Evolutionary conservation across 2,329 filamentous ascomycete genomes (phyloP).

Genomic region (Blastomyces parvus): DNA sequence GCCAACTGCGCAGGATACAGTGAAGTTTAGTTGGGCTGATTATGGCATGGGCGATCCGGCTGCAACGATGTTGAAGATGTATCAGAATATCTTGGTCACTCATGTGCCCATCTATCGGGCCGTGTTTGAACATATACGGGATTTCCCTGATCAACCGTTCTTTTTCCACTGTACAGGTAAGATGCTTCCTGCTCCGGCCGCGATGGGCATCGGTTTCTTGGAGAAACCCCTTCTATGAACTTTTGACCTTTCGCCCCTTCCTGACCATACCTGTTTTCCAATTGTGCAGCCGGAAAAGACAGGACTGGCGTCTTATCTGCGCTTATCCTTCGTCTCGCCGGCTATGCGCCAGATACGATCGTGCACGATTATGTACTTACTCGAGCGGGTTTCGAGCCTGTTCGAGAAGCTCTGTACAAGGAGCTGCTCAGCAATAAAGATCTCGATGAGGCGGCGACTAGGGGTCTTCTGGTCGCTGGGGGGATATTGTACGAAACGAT

Average conservation of each 20-base stretch:
- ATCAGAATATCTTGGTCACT: conserved; percentile 57
- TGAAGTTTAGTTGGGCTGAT: conserved; percentile 44
- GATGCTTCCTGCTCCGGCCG: background rate
- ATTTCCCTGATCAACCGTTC: conserved; percentile 39
- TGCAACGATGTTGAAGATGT: conserved; percentile 52
- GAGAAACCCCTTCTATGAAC: background rate
- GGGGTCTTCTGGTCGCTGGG: conserved; percentile 26
- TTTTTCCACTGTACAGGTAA: conserved; percentile 61
- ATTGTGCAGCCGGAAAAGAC: conserved; percentile 51
- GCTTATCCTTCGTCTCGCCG: conserved; percentile 54
- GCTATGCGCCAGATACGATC: conserved; percentile 53
- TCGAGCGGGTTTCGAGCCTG: conserved; percentile 30
- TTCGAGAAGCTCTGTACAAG: conserved; percentile 43
- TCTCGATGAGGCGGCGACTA: conserved; percentile 32
- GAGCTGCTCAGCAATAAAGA: conserved; percentile 38
- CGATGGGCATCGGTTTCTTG: background rate
- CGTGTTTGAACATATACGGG: conserved; percentile 51
- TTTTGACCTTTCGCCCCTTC: background rate
- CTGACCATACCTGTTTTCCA: background rate
- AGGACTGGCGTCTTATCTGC: conserved; percentile 62
- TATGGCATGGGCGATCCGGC: conserved; percentile 36
- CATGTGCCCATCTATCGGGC: conserved; percentile 48
- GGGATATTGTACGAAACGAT: conserved; percentile 39
- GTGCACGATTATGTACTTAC: conserved; percentile 16
- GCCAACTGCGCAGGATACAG: conserved; percentile 54